Evolutionary conservation across 805 yeast genomes (phyloP), one percentile per base, ranked within the genome.

Genomic region (Metschnikowia santaceciliae): DNA sequence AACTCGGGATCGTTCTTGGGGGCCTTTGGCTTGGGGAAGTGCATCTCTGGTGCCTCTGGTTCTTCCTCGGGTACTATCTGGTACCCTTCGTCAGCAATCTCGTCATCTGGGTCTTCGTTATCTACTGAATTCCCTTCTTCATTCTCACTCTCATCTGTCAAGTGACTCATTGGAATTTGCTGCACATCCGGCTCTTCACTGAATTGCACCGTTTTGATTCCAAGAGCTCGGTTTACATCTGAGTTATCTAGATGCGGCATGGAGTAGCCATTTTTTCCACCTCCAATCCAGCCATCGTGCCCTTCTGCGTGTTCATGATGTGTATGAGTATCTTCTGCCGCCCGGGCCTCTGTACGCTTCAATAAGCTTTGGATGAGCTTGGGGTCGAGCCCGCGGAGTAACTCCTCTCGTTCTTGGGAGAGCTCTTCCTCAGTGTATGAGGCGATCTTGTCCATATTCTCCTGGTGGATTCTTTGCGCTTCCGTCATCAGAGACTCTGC

Each of bases 391-490:
- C 77, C 73, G n/a, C 75, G 75, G 47, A 88, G 56, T 34, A 91
- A 67, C 59, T 89, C 96, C 54, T 80, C 78, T 55, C 81, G 76
- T 56, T 88, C 92, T 42, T 72, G 67, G 33, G 76, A 71, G 34
- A 88, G 77, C 61, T 90, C 90, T 15, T 79, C 84, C 1, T 74
- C 76, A 2, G 84, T 71, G 91, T 90, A 84, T 13, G 68, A 64
- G 35, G 81, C 70, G 49, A 91, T 64, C 38, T 76, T 72, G 36
- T 82, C 79, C 54, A 87, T 65, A 65, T 90, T 91, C 61, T 90
- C 96, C 50, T 78, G 64, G 63, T 89, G 92, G 20, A 90, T 88
- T 61, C 80, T 77, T 56, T 86, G 91, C 0, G 86, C 80, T 58
- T 88, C 95, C 0, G 84, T 46, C 13, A 40, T 10, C 43, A 30